These are phyloP conservation scores for Neurospora sp. DNA, from an alignment of 495 filamentous ascomycete species.

Conservation along the genomic window DNA sequence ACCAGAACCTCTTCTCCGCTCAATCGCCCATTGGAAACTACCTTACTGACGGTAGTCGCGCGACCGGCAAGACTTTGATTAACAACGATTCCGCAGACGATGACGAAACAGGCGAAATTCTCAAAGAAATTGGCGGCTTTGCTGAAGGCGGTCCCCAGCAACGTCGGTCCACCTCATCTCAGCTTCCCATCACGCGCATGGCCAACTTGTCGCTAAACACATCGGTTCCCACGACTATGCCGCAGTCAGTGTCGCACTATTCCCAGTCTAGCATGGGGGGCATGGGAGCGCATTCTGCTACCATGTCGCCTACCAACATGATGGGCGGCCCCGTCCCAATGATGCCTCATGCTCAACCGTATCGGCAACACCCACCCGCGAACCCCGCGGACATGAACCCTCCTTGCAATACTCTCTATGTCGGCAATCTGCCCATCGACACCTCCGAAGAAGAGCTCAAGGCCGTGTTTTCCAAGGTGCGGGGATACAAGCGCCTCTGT, in stretches of 20 bases:
- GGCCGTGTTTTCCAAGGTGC: conserved; percentile 84
- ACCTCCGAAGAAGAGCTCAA: conserved; percentile 96
- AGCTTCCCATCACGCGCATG: conserved; percentile 63
- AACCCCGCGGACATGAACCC: conserved; percentile 85
- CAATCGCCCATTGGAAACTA: conserved; percentile 76
- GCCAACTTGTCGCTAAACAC: conserved; percentile 62
- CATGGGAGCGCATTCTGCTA: conserved; percentile 36
- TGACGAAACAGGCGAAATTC: conserved; percentile 74
- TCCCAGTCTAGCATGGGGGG: conserved; percentile 33
- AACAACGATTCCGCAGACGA: conserved; percentile 68
- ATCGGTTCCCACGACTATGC: conserved; percentile 34
- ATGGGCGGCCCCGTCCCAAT: conserved; percentile 30
- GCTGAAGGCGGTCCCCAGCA: conserved; percentile 57
- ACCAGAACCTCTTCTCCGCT: conserved; percentile 70
- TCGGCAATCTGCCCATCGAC: conserved; percentile 88
- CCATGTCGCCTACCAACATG: conserved; percentile 47
- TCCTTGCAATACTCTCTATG: conserved; percentile 95
- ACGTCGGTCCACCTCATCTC: conserved; percentile 65
- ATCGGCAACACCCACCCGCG: conserved; percentile 44
- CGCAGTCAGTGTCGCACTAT: conserved; percentile 39
- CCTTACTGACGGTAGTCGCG: conserved; percentile 55
- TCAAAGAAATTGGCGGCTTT: conserved; percentile 78
- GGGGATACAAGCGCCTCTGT: conserved; percentile 91
- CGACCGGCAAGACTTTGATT: conserved; percentile 75
- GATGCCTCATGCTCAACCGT: background rate